Percentiles rank a stretch among this genome's conserved stretches.
Evolutionary conservation across 441 rosid species (phyloP).

Genomic region (Theobroma grandiflorum): DNA sequence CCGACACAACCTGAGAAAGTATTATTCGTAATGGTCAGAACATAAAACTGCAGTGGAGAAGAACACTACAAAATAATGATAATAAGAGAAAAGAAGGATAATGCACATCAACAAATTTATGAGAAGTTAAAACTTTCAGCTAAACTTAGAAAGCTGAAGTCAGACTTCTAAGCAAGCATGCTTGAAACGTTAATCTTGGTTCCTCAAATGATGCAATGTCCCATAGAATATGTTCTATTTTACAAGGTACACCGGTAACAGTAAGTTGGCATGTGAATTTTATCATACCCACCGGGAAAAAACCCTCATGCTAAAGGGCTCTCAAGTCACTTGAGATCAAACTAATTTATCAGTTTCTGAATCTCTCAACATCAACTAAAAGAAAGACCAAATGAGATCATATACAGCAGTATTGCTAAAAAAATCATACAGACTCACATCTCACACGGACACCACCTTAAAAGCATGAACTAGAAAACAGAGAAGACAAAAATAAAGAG

Average conservation of each 20-base stretch:
- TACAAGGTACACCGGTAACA: not conserved
- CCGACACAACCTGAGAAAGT: slow-evolving; percentile 74
- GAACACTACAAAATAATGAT: not conserved
- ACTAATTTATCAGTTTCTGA: not conserved
- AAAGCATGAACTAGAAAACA: not conserved
- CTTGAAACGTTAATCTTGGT: not conserved
- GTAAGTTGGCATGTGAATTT: not conserved
- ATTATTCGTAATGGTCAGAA: not conserved
- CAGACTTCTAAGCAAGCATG: not conserved
- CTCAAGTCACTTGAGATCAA: not conserved
- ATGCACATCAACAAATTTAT: not conserved
- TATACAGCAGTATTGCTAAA: not conserved
- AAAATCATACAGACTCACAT: not conserved
- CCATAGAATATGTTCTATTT: not conserved
- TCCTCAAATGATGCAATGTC: not conserved
- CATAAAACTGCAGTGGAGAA: not conserved
- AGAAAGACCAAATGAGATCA: no score
- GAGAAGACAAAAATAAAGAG: no score
- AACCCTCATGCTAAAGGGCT: not conserved
- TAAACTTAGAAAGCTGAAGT: not conserved
- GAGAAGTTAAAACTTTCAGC: not conserved
- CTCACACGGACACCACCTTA: not conserved
- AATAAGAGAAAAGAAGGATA: not conserved
- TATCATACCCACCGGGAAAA: not conserved
- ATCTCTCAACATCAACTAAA: not conserved